Conservation (phyloP, 1,139 yeast species). For the Candida sp. region DNA sequence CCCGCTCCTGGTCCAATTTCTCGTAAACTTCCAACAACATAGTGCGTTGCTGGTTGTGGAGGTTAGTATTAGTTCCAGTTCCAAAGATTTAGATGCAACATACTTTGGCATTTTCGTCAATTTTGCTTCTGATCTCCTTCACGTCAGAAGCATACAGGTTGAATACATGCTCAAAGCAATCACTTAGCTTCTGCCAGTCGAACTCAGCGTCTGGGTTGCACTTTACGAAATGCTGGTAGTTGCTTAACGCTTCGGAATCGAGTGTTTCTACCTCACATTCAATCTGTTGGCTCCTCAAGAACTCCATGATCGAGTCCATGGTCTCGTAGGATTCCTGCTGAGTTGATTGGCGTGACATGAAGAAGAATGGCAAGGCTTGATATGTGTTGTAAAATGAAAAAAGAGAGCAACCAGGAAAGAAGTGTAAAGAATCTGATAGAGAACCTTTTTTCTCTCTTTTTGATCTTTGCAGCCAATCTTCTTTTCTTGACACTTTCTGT, state of each 20-base stretch:
- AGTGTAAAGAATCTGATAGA: neutral
- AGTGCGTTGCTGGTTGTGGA: slow-evolving; percentile 7
- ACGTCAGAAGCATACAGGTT: slow-evolving; percentile 19
- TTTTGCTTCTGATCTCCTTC: slow-evolving; percentile 18
- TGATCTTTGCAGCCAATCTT: neutral
- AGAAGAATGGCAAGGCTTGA: neutral
- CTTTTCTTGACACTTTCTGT: neutral
- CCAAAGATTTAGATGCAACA: neutral
- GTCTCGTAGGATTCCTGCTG: neutral
- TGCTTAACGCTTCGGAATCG: neutral
- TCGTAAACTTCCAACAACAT: slow-evolving; percentile 26
- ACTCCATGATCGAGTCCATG: slow-evolving; percentile 3
- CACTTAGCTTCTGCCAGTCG: slow-evolving; percentile 20
- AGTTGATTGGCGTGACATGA: neutral
- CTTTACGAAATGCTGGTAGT: neutral
- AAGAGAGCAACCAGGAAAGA: neutral
- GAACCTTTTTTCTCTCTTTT: neutral
- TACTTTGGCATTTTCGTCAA: slow-evolving; percentile 22
- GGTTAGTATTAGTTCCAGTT: slow-evolving; percentile 3
- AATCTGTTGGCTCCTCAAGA: neutral
- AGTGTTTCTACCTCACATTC: neutral
- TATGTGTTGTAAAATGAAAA: neutral
- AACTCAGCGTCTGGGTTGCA: slow-evolving; percentile 11
- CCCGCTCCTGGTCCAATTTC: slow-evolving; percentile 23
- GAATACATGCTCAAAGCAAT: slow-evolving; percentile 19